These are phyloP conservation scores for Orobanche coerulescens DNA, from an alignment of 257 asterid species.

Conservation along the genomic window DNA sequence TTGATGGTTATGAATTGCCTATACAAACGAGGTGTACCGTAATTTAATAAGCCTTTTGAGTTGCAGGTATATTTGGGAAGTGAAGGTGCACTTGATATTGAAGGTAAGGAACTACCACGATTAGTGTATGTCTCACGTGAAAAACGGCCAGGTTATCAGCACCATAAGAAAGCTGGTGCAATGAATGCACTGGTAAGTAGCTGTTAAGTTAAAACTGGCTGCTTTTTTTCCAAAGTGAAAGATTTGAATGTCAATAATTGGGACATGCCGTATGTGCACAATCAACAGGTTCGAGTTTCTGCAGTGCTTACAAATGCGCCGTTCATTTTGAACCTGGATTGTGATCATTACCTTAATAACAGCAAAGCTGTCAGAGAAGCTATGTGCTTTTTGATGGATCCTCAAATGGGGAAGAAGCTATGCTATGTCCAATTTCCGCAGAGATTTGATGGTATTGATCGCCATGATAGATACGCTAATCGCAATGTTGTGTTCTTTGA, in stretches of 20 bases:
- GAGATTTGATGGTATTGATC: conserved; percentile 80
- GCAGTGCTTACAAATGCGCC: conserved; percentile 86
- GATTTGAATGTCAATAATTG: background rate
- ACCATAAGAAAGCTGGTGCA: conserved; percentile 92
- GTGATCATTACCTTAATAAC: conserved; percentile 82
- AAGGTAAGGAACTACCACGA: conserved; percentile 76
- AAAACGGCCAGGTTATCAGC: conserved; percentile 74
- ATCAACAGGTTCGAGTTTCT: conserved; percentile 61
- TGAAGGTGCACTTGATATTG: conserved; percentile 85
- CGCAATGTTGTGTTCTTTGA: conserved; percentile 83
- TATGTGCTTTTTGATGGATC: conserved; percentile 89
- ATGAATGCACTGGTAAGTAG: conserved; percentile 64
- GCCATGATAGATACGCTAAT: conserved; percentile 80
- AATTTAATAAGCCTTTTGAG: conserved; percentile 6
- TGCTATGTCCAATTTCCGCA: conserved; percentile 86
- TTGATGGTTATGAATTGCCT: background rate
- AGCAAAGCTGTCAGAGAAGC: conserved; percentile 78
- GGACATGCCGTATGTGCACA: background rate
- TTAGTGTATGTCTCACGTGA: conserved; percentile 81
- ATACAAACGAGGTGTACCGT: background rate
- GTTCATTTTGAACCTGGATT: conserved; percentile 74
- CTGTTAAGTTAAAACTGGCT: background rate
- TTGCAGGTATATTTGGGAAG: conserved; percentile 68
- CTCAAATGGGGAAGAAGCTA: conserved; percentile 76
- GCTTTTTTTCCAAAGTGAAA: background rate